Base-by-base conservation (phyloP, 2,329 filamentous ascomycete species). In the Cladosporium sphaerospermum region DNA sequence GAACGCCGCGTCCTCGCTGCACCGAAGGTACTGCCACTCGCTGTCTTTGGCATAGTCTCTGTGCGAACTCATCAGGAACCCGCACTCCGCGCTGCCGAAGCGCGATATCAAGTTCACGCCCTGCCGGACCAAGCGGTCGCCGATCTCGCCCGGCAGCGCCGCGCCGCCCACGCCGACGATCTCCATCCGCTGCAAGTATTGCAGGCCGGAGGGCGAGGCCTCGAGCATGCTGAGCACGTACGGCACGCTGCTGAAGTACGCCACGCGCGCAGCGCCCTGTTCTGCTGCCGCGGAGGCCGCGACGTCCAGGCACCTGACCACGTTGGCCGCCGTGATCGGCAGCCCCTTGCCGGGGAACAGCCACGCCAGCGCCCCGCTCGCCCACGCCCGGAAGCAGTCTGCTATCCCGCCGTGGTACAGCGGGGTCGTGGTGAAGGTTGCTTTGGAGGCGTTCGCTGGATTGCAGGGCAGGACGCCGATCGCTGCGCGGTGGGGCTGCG, bases 41-140 rank as follows among this genome's bases (percentile, higher is more conserved):
- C 67, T 73, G 53, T 86, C 82, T 0, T 57, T 63, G 0, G 52
- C 54, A 53, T 79, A 85, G 19, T 81, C 68, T 18, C 82, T 75
- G 62, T 81, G 75, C 0, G 83, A 86, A 3, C 79, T 83, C 62
- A 86, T 72, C 11, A 86, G 64, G 55, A 86, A 86, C 0, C 83
- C 82, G 53, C 82, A 85, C 62, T 86, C 83, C 8, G 81, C 79
- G 59, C 81, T 85, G 2, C 83, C 83, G 63, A 82, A 84, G 39
- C 83, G 72, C 0, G 81, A 85, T 1, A 84, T 69, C 4, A 86
- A 73, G 8, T 78, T 79, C 1, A 86, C 74, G 0, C 72, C 74
- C 5, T 69, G 62, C 0, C 64, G 50, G 0, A 83, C 76, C 2
- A 86, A 70, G 2, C 64, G 62, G 53, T 84, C 70, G 0, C 83